Conservation (phyloP, 1,139 yeast species). For the Candida anutae region DNA sequence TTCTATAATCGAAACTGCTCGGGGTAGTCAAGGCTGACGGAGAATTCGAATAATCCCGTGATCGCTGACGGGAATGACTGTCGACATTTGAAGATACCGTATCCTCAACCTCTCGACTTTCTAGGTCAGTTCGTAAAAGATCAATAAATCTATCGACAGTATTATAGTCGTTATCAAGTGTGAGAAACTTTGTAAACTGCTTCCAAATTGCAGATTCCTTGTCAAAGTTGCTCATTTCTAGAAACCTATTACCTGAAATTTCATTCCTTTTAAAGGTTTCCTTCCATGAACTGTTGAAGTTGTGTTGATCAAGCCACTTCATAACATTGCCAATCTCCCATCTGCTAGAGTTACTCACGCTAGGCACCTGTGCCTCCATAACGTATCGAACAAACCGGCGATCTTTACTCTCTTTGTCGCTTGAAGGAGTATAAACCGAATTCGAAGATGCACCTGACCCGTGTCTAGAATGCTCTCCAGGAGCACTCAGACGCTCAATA, state of each 20-base stretch:
- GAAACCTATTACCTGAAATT: conserved; percentile 55
- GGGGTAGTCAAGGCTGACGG: conserved; percentile 6
- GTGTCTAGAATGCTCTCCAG: no score
- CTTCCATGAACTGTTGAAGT: conserved; percentile 69
- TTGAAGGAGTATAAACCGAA: background rate
- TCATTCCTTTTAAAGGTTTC: conserved; percentile 52
- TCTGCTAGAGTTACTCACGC: conserved; percentile 14
- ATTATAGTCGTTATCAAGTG: conserved; percentile 36
- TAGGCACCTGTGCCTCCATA: conserved; percentile 29
- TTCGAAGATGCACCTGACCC: conserved; percentile 1
- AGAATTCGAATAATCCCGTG: conserved; percentile 13
- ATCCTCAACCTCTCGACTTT: conserved; percentile 5
- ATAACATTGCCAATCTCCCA: conserved; percentile 69
- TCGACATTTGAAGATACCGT: conserved; percentile 4
- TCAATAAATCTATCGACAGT: conserved; percentile 48
- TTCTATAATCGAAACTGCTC: conserved; percentile 21
- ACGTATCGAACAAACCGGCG: conserved; percentile 39
- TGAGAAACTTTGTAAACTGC: conserved; percentile 33
- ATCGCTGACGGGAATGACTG: conserved; percentile 13
- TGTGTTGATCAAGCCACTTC: conserved; percentile 59
- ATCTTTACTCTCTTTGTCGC: conserved; percentile 18
- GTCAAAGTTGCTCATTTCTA: conserved; percentile 65
- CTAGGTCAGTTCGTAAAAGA: conserved; percentile 20
- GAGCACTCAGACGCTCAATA: conserved; percentile 1
- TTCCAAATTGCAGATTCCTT: conserved; percentile 41